Percentiles rank a stretch among this genome's conserved stretches.
Conservation (phyloP, 441 rosid species). For the Raphanus hybrid region DNA sequence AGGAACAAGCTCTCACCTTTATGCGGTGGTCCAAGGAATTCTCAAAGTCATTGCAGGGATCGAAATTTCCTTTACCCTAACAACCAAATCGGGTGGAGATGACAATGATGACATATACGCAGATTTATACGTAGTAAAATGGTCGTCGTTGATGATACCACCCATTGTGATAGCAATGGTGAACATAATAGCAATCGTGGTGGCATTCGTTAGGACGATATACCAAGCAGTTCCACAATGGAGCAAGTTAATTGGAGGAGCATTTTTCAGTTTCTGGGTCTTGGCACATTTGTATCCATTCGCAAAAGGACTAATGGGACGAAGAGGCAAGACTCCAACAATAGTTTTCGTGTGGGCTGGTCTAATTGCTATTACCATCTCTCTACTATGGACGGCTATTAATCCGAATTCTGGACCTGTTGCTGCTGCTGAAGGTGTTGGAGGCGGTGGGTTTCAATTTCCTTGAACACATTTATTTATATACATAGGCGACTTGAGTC, state of each 20-base stretch:
- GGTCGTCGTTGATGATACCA: not conserved
- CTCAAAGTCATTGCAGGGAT: slow-evolving; percentile 11
- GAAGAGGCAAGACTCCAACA: slow-evolving; percentile 12
- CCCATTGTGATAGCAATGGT: slow-evolving; percentile 13
- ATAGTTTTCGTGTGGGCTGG: slow-evolving; percentile 10
- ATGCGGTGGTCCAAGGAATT: not conserved
- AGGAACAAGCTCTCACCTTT: slow-evolving; percentile 5
- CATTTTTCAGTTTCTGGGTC: slow-evolving; percentile 1
- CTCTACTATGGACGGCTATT: slow-evolving; percentile 9
- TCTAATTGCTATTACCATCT: slow-evolving; percentile 1
- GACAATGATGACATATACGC: not conserved
- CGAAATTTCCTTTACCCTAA: not conserved
- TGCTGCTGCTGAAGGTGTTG: slow-evolving; percentile 7
- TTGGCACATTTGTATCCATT: slow-evolving; percentile 8
- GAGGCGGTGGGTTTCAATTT: slow-evolving; percentile 2
- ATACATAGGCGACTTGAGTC: not conserved
- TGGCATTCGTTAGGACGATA: slow-evolving; percentile 1
- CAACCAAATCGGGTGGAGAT: not conserved
- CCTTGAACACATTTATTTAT: slow-evolving; percentile 1
- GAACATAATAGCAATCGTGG: slow-evolving; percentile 1
- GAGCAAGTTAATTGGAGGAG: slow-evolving; percentile 4
- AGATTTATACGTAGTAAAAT: slow-evolving; percentile 3
- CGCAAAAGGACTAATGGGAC: slow-evolving; percentile 7
- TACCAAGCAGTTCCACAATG: slow-evolving; percentile 9
- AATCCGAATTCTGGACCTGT: slow-evolving; percentile 1